Evolutionary conservation across 2,329 filamentous ascomycete species (phyloP).

Genomic region (Chaetothyriales sp.): DNA sequence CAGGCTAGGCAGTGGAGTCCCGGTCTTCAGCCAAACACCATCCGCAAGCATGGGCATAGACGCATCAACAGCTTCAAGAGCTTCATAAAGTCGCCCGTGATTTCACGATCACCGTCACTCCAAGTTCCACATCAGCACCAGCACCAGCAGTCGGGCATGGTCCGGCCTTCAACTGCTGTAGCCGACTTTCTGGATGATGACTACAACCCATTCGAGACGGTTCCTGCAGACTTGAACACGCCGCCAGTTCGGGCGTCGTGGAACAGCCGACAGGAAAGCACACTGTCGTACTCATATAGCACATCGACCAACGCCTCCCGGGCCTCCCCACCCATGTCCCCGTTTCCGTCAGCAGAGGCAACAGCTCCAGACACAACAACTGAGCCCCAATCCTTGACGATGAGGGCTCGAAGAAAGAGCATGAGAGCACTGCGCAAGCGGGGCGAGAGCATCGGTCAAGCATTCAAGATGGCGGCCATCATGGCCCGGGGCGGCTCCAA

Average conservation of each 20-base stretch:
- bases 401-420: constrained; percentile 12
- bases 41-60: constrained; percentile 7
- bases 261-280: not conserved
- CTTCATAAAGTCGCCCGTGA: constrained; percentile 3
- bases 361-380: not conserved
- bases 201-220: not conserved
- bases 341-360: constrained; percentile 4
- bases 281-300: not conserved
- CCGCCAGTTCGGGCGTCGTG: not conserved
- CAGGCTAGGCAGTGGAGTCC: not conserved
- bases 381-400: not conserved
- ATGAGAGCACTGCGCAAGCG: constrained; percentile 11
- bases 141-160: not conserved
- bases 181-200: not conserved
- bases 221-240: not conserved
- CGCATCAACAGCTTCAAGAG: constrained; percentile 16
- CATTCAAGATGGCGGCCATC: constrained; percentile 7
- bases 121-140: not conserved
- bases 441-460: constrained; percentile 16
- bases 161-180: not conserved
- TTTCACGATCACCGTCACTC: not conserved
- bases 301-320: not conserved
- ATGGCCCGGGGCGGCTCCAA: not conserved
- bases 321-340: not conserved
- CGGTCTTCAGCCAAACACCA: constrained; percentile 1